Percentiles rank a stretch among this genome's conserved stretches.
These are phyloP conservation scores for Fusarium albidum DNA, from an alignment of 2,329 filamentous ascomycete genomes.

Conservation along the genomic window DNA sequence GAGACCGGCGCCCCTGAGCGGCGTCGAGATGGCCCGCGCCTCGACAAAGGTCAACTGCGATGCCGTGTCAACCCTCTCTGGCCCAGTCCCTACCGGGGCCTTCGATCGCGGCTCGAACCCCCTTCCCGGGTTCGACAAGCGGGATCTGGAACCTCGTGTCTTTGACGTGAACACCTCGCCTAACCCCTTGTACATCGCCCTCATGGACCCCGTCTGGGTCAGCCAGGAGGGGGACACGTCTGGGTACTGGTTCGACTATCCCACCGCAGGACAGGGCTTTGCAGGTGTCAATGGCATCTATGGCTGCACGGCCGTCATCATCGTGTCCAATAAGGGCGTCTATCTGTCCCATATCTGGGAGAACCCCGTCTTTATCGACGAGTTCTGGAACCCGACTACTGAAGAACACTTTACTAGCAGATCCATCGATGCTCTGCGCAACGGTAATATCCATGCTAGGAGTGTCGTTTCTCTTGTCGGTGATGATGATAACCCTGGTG, in stretches of 20 bases:
- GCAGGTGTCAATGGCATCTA: conserved; percentile 16
- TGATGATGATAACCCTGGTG: not conserved
- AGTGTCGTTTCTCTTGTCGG: not conserved
- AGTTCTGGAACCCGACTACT: not conserved
- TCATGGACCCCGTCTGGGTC: too few relatives aligned
- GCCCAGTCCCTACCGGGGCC: not conserved
- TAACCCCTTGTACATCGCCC: too few relatives aligned
- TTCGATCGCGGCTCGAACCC: not conserved
- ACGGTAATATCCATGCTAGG: not conserved
- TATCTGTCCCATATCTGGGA: conserved; percentile 22
- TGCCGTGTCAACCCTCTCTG: not conserved
- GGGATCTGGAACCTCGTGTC: not conserved
- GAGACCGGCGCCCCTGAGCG: not conserved
- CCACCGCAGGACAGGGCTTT: too few relatives aligned
- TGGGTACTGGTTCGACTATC: too few relatives aligned
- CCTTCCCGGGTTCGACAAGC: not conserved
- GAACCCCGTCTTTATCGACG: conserved; percentile 12
- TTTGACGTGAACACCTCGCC: not conserved
- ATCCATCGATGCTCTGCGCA: not conserved
- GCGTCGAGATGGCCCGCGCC: too few relatives aligned
- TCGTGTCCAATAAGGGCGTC: conserved; percentile 11
- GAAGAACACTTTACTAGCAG: too few relatives aligned
- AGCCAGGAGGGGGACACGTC: too few relatives aligned
- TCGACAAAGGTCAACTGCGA: not conserved
- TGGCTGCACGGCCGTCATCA: conserved; percentile 16